phyloP scores from a whole-genome alignment of 345 rosid genomes.

The Pseudoturritis turrita region DNA sequence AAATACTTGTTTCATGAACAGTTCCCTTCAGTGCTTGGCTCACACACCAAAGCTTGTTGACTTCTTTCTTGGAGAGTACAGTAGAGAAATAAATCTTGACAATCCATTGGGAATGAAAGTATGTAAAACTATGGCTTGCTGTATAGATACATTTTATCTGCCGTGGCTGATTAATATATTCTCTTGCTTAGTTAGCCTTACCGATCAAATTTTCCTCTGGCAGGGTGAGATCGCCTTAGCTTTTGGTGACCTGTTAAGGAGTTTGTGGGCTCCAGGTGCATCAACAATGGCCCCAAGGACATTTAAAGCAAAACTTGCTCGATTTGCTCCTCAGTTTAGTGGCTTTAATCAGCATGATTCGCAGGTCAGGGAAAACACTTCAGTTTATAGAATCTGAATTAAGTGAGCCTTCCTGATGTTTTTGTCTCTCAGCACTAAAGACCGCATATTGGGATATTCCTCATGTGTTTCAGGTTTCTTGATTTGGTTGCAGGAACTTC shows the following conservation, averaged over 20 bases:
- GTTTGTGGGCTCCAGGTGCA: conserved; percentile 94
- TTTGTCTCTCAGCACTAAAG: conserved; percentile 18
- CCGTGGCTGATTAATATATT: background rate
- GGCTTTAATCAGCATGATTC: conserved; percentile 99
- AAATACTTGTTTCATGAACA: conserved; percentile 99
- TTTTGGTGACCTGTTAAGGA: conserved; percentile 88
- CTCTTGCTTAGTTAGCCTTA: conserved; percentile 7
- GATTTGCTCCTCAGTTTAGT: conserved; percentile 92
- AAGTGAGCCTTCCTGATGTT: conserved; percentile 26
- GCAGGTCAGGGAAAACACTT: conserved; percentile 60
- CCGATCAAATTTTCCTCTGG: conserved; percentile 13
- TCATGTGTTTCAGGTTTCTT: conserved; percentile 33
- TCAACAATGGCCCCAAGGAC: conserved; percentile 75
- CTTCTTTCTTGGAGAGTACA: conserved; percentile 89
- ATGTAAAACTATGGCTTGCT: conserved; percentile 31
- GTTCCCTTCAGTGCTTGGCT: conserved; percentile 93
- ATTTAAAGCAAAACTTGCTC: conserved; percentile 93
- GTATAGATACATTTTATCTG: background rate
- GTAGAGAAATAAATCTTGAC: conserved; percentile 75
- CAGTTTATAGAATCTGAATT: conserved; percentile 16
- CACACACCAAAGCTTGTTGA: conserved; percentile 98
- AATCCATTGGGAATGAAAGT: conserved; percentile 97
- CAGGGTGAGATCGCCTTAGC: conserved; percentile 98
- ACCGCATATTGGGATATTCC: background rate
- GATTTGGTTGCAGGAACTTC: conserved; percentile 62